phyloP scores from a whole-genome alignment of 2,329 filamentous ascomycete species.

The Teratosphaeria nubilosa region DNA sequence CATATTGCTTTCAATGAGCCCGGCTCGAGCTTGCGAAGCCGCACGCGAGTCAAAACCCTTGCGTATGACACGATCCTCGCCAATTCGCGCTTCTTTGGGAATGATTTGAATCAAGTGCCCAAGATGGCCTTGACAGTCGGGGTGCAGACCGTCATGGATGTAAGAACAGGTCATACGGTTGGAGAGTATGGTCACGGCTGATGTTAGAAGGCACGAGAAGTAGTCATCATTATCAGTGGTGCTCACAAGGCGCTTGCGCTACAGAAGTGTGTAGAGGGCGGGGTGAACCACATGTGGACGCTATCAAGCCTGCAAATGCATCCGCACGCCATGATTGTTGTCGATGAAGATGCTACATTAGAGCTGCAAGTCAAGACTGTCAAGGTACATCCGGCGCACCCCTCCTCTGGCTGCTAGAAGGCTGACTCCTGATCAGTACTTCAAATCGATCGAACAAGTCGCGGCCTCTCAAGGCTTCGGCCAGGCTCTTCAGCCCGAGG shows the following conservation, averaged over 20 bases:
- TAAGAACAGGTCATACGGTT: constrained; percentile 16
- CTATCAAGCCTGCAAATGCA: constrained; percentile 72
- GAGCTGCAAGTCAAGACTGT: constrained; percentile 38
- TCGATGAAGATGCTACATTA: constrained; percentile 59
- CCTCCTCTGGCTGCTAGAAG: neutral
- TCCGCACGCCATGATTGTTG: constrained; percentile 70
- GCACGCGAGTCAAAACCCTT: constrained; percentile 76
- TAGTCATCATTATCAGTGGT: constrained; percentile 73
- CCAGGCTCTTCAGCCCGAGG: constrained; percentile 31
- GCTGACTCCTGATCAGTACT: constrained; percentile 28
- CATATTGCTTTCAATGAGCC: constrained; percentile 90
- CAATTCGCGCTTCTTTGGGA: constrained; percentile 74
- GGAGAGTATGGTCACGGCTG: neutral
- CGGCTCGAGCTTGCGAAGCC: constrained; percentile 64
- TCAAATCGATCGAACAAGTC: constrained; percentile 41
- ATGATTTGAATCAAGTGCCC: constrained; percentile 64
- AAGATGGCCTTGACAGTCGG: constrained; percentile 77
- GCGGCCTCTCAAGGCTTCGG: constrained; percentile 35
- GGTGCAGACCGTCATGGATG: constrained; percentile 70
- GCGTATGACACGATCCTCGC: constrained; percentile 80
- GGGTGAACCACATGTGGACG: constrained; percentile 87
- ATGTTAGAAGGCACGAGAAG: constrained; percentile 51
- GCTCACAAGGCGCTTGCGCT: constrained; percentile 71
- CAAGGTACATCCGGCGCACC: constrained; percentile 14
- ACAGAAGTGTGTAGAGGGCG: constrained; percentile 70